Conservation (phyloP, 2,329 filamentous ascomycete genomes). For the Colletotrichum higginsianum region DNA sequence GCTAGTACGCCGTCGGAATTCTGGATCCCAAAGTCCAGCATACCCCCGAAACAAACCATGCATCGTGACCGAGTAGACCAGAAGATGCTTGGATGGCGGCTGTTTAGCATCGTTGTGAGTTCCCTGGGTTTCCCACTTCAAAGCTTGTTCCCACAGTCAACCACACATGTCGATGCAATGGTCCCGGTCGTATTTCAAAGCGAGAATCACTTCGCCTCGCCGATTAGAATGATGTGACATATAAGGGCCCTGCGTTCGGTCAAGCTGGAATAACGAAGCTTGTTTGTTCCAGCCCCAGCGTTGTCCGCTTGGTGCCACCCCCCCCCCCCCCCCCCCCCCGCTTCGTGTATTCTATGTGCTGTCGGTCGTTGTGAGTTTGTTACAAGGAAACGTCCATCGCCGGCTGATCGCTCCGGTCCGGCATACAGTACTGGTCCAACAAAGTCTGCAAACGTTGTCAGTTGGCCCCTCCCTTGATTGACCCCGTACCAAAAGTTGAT, state of each 20-base stretch:
- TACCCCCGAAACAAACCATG: background rate
- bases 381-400: constrained; percentile 3
- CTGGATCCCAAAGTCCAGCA: no score
- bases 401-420: constrained; percentile 22
- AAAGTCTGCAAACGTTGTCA: constrained; percentile 43
- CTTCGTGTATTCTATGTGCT: background rate
- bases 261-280: background rate
- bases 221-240: no score
- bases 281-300: no score
- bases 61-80: background rate
- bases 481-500: background rate
- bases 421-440: constrained; percentile 49
- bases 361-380: no score
- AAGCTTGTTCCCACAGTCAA: background rate
- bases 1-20: no score
- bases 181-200: no score
- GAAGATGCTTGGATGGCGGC: background rate
- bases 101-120: background rate
- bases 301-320: no score
- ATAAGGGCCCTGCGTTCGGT: background rate
- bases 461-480: background rate
- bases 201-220: background rate
- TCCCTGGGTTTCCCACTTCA: background rate
- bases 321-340: no score
- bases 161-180: no score